Base-by-base conservation (phyloP, 257 asterid genomes). In the Prunella vulgaris region DNA sequence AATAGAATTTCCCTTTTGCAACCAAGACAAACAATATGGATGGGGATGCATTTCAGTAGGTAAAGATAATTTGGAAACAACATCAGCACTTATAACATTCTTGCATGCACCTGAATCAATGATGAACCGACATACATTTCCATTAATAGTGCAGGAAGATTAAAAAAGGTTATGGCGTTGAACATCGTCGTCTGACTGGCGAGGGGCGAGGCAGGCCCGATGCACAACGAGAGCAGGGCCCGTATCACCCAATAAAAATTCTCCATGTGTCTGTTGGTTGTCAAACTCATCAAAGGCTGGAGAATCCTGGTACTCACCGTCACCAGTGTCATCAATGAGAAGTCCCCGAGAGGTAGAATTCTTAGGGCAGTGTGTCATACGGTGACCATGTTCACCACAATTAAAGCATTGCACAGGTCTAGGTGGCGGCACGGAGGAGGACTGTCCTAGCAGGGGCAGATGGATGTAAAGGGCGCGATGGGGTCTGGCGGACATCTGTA, bases 261-360 rank as follows among this genome's bases (percentile, higher is more conserved):
- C 35, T 17, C 22, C 33, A 0, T 2, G 46, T 0, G 32, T 0
- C 0, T 2, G 0, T 3, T 1, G 1, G 2, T 54, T 17, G 0
- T 5, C 60, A 7, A 21, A 4, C 2, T 22, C 15, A 22, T 54
- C 33, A 21, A 5, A 54, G 1, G 1, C 2, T 0, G 60, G 5
- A 2, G 30, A 33, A 3, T 0, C 15, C 0, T 0, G 1, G 21
- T 2, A 21, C 1, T 1, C 15, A 0, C 2, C 33, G 1, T 20
- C 60, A 0, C 14, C 60, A 9, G 2, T 10, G 0, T 21, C 60
- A 0, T 10, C 60, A 3, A 53, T 2, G 0, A 20, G 22, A 0
- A 53, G 21, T 0, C 32, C 33, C 0, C 33, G 60, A 12, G 12
- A 9, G 0, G 15, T 14, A 1, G 12, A 2, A 22, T 9, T 2